phyloP scores from a whole-genome alignment of 371 early-diverging fungal genomes.

The Mucor velutinosus region DNA sequence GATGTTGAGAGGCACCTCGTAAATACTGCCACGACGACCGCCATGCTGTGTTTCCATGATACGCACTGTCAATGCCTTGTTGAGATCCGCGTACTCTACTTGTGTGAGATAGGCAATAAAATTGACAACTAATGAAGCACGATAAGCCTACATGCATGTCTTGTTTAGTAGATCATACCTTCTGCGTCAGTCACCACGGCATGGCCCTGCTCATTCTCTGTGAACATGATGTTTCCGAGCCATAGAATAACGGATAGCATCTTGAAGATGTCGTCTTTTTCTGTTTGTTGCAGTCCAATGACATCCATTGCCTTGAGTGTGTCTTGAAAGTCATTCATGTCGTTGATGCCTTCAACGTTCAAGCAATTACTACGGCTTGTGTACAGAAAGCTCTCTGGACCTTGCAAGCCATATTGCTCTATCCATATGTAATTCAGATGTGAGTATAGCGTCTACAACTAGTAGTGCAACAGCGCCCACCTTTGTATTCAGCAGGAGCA shows the following conservation, averaged over 20 bases:
- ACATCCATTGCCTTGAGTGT: constrained; percentile 82
- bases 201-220: constrained; percentile 66
- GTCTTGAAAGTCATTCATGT: constrained; percentile 71
- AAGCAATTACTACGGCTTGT: constrained; percentile 77
- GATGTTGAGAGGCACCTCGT: constrained; percentile 80
- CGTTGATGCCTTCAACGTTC: constrained; percentile 80
- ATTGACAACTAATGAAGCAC: constrained; percentile 52
- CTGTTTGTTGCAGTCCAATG: constrained; percentile 73
- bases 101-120: constrained; percentile 82
- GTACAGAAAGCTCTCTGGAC: constrained; percentile 82
- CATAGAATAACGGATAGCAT: constrained; percentile 83
- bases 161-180: constrained; percentile 34
- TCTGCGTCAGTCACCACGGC: constrained; percentile 65
- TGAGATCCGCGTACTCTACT: constrained; percentile 61
- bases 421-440: not conserved
- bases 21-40: constrained; percentile 76
- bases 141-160: not conserved
- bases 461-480: constrained; percentile 17
- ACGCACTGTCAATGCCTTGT: constrained; percentile 71
- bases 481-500: constrained; percentile 72
- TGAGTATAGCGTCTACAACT: not conserved
- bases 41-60: constrained; percentile 83
- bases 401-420: constrained; percentile 78
- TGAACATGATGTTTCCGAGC: constrained; percentile 81
- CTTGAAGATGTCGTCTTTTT: constrained; percentile 79